These are phyloP conservation scores for Pythium dissotocum DNA, from an alignment of 352 stramenopile species.

Conservation along the genomic window DNA sequence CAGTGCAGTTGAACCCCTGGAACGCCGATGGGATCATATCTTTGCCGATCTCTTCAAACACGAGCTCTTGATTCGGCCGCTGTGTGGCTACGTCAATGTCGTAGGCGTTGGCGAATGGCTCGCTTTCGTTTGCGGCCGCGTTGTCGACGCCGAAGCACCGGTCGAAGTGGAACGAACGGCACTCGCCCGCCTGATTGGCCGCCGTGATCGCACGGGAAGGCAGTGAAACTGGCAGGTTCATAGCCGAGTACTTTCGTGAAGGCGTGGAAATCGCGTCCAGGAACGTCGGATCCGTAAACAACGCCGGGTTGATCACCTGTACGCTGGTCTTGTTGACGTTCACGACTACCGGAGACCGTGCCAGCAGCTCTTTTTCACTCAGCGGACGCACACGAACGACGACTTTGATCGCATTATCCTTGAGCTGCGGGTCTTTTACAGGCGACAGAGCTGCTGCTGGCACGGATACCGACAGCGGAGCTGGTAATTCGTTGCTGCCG, in stretches of 20 bases:
- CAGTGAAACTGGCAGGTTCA: constrained; percentile 33
- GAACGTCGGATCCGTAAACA: constrained; percentile 61
- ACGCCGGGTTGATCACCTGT: constrained; percentile 62
- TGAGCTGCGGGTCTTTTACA: constrained; percentile 30
- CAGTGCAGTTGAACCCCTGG: constrained; percentile 82
- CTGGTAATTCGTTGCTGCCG: background rate
- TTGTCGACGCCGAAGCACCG: constrained; percentile 66
- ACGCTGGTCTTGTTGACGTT: constrained; percentile 46
- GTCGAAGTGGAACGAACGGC: constrained; percentile 76
- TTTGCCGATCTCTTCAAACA: constrained; percentile 78
- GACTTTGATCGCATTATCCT: constrained; percentile 62
- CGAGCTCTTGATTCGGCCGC: constrained; percentile 62
- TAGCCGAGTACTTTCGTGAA: constrained; percentile 20
- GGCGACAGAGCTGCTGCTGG: background rate
- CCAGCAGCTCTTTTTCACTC: constrained; percentile 52
- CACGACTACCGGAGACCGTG: constrained; percentile 54
- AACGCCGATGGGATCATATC: constrained; percentile 75
- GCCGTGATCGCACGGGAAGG: constrained; percentile 34
- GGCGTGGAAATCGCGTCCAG: constrained; percentile 41
- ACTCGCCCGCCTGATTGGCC: constrained; percentile 45
- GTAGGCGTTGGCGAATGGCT: constrained; percentile 41
- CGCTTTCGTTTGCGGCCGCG: constrained; percentile 30
- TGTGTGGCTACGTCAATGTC: constrained; percentile 45
- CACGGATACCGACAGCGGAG: background rate
- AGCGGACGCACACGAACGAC: constrained; percentile 72